Evolutionary conservation across 2,329 filamentous ascomycete genomes (phyloP).

Genomic region (Aspergillus udagawae): DNA sequence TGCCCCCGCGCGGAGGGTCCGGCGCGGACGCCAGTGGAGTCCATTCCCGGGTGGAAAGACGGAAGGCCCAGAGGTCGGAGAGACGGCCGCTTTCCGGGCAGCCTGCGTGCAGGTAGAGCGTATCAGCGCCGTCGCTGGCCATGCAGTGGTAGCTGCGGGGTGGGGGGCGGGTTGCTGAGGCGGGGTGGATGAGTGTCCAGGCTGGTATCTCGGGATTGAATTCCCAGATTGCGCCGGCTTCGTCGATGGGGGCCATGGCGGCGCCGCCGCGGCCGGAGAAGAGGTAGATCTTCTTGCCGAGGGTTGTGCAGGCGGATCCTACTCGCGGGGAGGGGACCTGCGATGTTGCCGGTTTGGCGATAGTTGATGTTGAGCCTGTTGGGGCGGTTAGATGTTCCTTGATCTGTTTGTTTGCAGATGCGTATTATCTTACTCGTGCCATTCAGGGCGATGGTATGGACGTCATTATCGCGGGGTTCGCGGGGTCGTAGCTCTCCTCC

Average conservation of each 20-base stretch:
- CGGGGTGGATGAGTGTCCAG: conserved; percentile 64
- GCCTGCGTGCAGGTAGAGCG: conserved; percentile 73
- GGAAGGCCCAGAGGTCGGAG: conserved; percentile 75
- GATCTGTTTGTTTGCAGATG: neutral
- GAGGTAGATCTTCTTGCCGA: conserved; percentile 69
- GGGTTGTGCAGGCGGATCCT: conserved; percentile 66
- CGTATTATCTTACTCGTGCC: conserved; percentile 7
- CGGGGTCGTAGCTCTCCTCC: conserved; percentile 68
- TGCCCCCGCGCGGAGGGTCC: conserved; percentile 61
- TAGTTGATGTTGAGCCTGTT: neutral
- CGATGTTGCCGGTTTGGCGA: conserved; percentile 5
- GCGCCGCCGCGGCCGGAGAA: conserved; percentile 74
- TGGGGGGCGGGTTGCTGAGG: conserved; percentile 47
- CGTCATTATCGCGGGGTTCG: conserved; percentile 66
- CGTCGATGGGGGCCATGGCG: conserved; percentile 67
- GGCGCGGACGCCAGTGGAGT: conserved; percentile 64
- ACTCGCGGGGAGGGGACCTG: conserved; percentile 62
- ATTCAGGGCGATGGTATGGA: conserved; percentile 60
- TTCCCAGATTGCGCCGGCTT: conserved; percentile 70
- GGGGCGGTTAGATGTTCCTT: neutral
- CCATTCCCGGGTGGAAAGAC: conserved; percentile 62
- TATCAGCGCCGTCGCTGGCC: conserved; percentile 60
- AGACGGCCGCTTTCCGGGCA: conserved; percentile 61
- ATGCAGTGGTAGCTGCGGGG: conserved; percentile 68
- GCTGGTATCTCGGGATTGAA: conserved; percentile 61